Evolutionary conservation across 345 rosid species (phyloP), one percentile per base, ranked within the genome.

Genomic region (Carallia brachiata): DNA sequence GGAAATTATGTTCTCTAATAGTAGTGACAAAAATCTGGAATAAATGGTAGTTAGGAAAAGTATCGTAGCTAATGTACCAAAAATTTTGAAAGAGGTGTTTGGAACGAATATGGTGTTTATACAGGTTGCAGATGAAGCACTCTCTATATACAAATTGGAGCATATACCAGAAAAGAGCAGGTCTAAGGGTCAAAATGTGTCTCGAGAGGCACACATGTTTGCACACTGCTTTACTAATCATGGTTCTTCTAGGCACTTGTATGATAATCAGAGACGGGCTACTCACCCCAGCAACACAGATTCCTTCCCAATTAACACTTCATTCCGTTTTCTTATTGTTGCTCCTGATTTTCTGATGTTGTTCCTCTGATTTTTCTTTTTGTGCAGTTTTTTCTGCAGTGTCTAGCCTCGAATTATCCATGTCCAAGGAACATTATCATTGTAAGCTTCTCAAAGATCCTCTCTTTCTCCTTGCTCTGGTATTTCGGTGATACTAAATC

Each of bases 201-300:
- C 88, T 96, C 7, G 99, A 96, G 92, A 87, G 82, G 70, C 88
- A 90, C 80, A 92, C 81, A 81, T 40, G 80, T 79, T 81, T 92
- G 82, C 98, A 90, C 74, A 90, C 98, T 72, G 97, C 95, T 84
- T 80, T 96, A 78, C 78, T 96, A 67, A 77, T 96, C 79, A 73
- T 96, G 62, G 98, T 90, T 82, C 99, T 96, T 72, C 97, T 96
- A 4, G 99, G 99, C 48, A 96, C 99, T 71, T 96, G 99, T 84
- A 96, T 96, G 99, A 98, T 96, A 34, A 96, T 96, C 66, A 97
- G 99, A 69, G 99, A 96, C 78, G 98, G 98, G 65, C 72, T 96
- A 64, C 98, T 96, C 61, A 96, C 99, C 73, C 98, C 99, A 48
- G 96, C 98, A 55, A 96, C 92, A 77, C 89, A 84, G 61, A 48